These are phyloP conservation scores for Cucurbita maxima DNA, from an alignment of 306 rosid genomes.

Conservation along the genomic window DNA sequence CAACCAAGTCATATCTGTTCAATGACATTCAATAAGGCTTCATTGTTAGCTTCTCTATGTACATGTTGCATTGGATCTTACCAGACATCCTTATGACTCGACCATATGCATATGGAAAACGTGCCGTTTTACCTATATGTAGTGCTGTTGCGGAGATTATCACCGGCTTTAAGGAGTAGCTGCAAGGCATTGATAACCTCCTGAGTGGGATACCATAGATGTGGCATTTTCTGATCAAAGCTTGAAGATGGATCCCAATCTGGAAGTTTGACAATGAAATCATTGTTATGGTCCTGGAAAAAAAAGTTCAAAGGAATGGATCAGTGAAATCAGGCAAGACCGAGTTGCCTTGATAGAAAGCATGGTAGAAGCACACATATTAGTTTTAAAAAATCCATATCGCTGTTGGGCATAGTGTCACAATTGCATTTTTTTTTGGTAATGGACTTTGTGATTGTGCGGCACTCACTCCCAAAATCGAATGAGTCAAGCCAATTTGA, in stretches of 20 bases:
- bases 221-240: conserved; percentile 42
- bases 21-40: not conserved
- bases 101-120: not conserved
- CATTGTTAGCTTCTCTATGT: not conserved
- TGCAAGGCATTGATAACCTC: conserved; percentile 51
- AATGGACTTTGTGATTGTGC: too few species aligned
- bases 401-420: not conserved
- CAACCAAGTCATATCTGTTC: conserved; percentile 87
- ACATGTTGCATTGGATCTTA: not conserved
- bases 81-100: not conserved
- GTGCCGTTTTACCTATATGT: conserved; percentile 50
- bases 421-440: too few species aligned
- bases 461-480: too few species aligned
- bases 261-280: conserved; percentile 69
- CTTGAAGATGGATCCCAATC: conserved; percentile 68
- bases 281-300: conserved; percentile 77
- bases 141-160: conserved; percentile 42
- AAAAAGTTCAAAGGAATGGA: not conserved
- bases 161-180: conserved; percentile 47
- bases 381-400: not conserved
- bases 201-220: conserved; percentile 74
- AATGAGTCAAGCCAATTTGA: too few species aligned
- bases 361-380: not conserved
- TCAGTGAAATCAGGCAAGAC: not conserved
- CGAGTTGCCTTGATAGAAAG: not conserved